phyloP scores from a whole-genome alignment of 441 rosid genomes.

The Brassica hybrid region DNA sequence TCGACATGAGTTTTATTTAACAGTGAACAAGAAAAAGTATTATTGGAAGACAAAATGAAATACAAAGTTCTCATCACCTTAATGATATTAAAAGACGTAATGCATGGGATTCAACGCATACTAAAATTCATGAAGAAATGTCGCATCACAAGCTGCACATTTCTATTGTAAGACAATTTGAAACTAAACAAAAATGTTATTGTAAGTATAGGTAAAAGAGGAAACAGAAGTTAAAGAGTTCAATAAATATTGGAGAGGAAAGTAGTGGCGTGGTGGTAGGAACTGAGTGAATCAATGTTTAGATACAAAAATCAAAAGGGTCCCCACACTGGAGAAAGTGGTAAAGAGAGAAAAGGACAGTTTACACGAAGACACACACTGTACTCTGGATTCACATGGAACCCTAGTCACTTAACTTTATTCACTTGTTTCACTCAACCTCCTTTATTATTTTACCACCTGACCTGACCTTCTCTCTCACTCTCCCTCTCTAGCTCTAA shows the following conservation, averaged over 20 bases:
- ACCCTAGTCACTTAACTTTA: slow-evolving; percentile 39
- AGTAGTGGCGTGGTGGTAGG: slow-evolving; percentile 26
- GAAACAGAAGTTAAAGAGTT: slow-evolving; percentile 20
- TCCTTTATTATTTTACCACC: slow-evolving; percentile 39
- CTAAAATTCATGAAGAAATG: slow-evolving; percentile 25
- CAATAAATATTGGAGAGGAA: neutral
- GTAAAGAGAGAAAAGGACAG: slow-evolving; percentile 42
- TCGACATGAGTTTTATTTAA: neutral
- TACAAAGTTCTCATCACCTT: neutral
- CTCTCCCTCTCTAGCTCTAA: slow-evolving; percentile 25
- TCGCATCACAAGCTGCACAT: slow-evolving; percentile 30
- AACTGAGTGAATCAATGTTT: slow-evolving; percentile 34
- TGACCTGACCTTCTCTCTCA: slow-evolving; percentile 23
- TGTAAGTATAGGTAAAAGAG: slow-evolving; percentile 29
- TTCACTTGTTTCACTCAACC: slow-evolving; percentile 37
- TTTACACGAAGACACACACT: slow-evolving; percentile 44
- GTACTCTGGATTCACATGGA: slow-evolving; percentile 40
- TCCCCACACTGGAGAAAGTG: slow-evolving; percentile 21
- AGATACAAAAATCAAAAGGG: slow-evolving; percentile 26
- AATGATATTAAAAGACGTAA: neutral
- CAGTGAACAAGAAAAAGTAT: neutral
- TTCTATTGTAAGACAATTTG: slow-evolving; percentile 31
- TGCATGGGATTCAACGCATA: slow-evolving; percentile 38
- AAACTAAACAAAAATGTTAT: slow-evolving; percentile 33
- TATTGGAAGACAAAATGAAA: neutral